Evolutionary conservation across 352 stramenopile genomes (phyloP), one percentile per base, ranked within the genome.

Genomic region (Phytophthora citrophthora): DNA sequence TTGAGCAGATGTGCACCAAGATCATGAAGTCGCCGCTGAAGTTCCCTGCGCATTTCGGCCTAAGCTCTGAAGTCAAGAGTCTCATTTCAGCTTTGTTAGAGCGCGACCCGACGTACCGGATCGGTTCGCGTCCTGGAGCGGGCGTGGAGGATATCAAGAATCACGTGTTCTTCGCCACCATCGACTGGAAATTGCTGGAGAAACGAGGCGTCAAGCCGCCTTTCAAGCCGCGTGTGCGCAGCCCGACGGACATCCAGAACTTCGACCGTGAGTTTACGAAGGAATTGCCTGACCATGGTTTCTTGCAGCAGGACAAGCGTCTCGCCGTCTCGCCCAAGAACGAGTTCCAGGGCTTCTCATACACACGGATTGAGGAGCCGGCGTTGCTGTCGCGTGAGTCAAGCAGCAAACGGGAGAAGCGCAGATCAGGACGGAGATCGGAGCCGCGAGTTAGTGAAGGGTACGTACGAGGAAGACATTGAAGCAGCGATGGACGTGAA

Each of bases 1-100:
- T 95, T 38, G 83, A 97, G 50, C 79, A 89, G 43, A 97, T 98
- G 88, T 97, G 88, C 74, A 81, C 90, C 11, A 93, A 96, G 64
- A 97, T 98, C 54, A 91, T 97, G 73, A 93, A 93, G 55, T 89
- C 86, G 1, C 81, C 86, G 26, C 83, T 98, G 38, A 88, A 88
- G 51, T 97, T 97, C 65, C 89, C 91, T 10, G 72, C 85, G 11
- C 83, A 94, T 61, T 96, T 95, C 45, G 79, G 79, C 0, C 68
- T 95, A n/a, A 87, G 74, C 12, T 63, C 72, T 1, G 75, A 92
- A 24, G 84, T 93, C 13, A 93, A 93, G 56, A 89, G 79, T 61
- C 76, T 96, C 23, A 92, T 95, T 43, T 78, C 79, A 7, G 89
- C 80, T 12, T 62, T 95, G 39, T 48, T 95, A 18, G 83, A 95